These are phyloP conservation scores for Quercus variabilis DNA, from an alignment of 306 rosid species.

Conservation along the genomic window DNA sequence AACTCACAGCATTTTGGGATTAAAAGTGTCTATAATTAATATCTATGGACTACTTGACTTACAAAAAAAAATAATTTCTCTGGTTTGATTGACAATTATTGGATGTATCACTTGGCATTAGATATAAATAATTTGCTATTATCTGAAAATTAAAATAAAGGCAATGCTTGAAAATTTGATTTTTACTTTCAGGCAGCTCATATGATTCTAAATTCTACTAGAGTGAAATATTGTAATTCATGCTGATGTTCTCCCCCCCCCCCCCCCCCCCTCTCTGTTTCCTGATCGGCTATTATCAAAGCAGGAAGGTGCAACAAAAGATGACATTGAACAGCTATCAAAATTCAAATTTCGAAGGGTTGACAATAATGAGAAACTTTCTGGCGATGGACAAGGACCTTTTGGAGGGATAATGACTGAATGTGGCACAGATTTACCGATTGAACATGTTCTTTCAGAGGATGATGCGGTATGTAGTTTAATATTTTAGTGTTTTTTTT, in stretches of 20 bases:
- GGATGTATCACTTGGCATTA: background rate
- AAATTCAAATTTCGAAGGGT: slow-evolving; percentile 68
- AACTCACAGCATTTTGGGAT: background rate
- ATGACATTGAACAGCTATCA: slow-evolving; percentile 79
- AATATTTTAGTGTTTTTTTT: background rate
- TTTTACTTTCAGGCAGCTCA: background rate
- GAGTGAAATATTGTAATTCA: background rate
- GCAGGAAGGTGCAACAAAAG: slow-evolving; percentile 98
- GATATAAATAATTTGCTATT: background rate
- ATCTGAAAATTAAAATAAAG: background rate
- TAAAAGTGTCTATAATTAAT: background rate
- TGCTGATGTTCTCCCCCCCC: background rate
- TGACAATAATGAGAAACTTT: slow-evolving; percentile 47
- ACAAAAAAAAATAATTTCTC: background rate
- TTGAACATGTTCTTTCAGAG: slow-evolving; percentile 63
- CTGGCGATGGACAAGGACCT: slow-evolving; percentile 45
- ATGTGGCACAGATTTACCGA: slow-evolving; percentile 64
- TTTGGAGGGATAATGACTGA: slow-evolving; percentile 85
- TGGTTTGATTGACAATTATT: background rate
- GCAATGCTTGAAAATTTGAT: background rate
- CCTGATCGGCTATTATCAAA: slow-evolving; percentile 18
- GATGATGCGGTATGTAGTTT: slow-evolving; percentile 73
- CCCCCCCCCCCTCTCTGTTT: background rate
- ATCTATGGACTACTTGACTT: background rate
- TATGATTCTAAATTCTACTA: background rate